Conservation (phyloP, 192 early-diverging fungal species). For the Phlyctochytrium planicorne region DNA sequence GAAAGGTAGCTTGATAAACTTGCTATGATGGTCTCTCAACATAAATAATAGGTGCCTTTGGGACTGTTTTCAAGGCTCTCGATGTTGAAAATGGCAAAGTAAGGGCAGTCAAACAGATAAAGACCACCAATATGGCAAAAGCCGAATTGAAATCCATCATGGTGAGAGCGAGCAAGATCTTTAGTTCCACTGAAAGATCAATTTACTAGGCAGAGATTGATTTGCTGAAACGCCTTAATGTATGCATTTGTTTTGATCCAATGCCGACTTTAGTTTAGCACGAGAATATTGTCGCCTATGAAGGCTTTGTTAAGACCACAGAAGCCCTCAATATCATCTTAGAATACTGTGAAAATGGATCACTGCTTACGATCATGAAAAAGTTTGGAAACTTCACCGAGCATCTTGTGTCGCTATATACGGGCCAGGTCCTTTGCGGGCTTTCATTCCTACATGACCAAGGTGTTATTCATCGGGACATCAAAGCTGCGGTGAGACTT, state of each 20-base stretch:
- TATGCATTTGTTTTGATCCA: conserved; percentile 11
- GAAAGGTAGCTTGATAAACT: conserved; percentile 18
- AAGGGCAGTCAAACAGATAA: conserved; percentile 49
- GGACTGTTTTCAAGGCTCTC: conserved; percentile 41
- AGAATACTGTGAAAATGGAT: conserved; percentile 81
- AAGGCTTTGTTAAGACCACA: conserved; percentile 38
- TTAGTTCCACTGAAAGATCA: not conserved
- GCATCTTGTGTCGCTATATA: conserved; percentile 81
- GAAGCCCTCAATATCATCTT: conserved; percentile 47
- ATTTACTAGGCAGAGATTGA: conserved; percentile 45
- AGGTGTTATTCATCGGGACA: conserved; percentile 86
- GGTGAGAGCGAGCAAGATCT: conserved; percentile 18
- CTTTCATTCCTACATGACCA: conserved; percentile 86
- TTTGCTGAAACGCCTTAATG: conserved; percentile 47
- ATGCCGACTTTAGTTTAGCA: conserved; percentile 26
- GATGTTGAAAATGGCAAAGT: conserved; percentile 41
- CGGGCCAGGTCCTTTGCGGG: conserved; percentile 85
- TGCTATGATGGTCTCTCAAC: not conserved
- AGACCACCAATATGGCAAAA: conserved; percentile 28
- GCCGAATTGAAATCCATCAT: conserved; percentile 40
- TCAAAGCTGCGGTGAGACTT: conserved; percentile 78
- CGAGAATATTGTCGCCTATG: conserved; percentile 51
- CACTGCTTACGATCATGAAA: conserved; percentile 78
- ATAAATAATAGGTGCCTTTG: conserved; percentile 35
- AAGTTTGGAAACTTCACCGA: conserved; percentile 92